Conservation (phyloP, 495 filamentous ascomycete genomes). For the Penicillium ucsense region DNA sequence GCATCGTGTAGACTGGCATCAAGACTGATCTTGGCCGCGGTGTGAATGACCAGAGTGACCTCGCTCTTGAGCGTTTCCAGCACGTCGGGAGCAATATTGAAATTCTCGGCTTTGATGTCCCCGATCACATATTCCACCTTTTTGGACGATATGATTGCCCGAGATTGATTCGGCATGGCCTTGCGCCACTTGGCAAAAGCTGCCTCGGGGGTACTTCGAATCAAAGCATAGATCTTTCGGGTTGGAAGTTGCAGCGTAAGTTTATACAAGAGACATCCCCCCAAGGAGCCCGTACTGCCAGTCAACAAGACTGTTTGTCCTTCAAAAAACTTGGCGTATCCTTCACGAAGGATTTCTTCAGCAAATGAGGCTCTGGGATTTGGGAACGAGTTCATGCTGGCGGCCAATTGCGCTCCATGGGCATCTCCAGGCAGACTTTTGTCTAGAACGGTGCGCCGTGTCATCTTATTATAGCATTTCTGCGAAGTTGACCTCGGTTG, state of each 20-base stretch:
- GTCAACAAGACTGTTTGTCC: slow-evolving; percentile 27
- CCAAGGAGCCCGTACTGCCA: slow-evolving; percentile 28
- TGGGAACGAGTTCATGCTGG: slow-evolving; percentile 7
- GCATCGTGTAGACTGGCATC: slow-evolving; percentile 22
- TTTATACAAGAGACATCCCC: slow-evolving; percentile 31
- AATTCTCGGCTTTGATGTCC: slow-evolving; percentile 19
- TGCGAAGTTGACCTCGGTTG: too few species aligned
- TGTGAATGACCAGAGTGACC: slow-evolving; percentile 29
- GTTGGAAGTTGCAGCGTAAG: slow-evolving; percentile 27
- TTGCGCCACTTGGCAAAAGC: slow-evolving; percentile 25
- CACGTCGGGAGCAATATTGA: slow-evolving; percentile 14
- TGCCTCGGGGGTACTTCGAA: slow-evolving; percentile 15
- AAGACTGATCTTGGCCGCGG: slow-evolving; percentile 28
- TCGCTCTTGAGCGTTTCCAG: slow-evolving; percentile 15
- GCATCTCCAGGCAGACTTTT: too few species aligned
- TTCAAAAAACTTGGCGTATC: slow-evolving; percentile 22
- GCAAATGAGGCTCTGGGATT: slow-evolving; percentile 5
- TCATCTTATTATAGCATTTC: too few species aligned
- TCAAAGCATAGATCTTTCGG: slow-evolving; percentile 23
- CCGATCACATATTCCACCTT: slow-evolving; percentile 27
- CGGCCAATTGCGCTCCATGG: not conserved
- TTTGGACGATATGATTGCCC: slow-evolving; percentile 18
- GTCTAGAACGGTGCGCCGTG: too few species aligned
- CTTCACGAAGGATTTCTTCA: slow-evolving; percentile 16
- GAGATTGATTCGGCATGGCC: slow-evolving; percentile 23